Evolutionary conservation across 768 basidiomycete species (phyloP), one percentile per base, ranked within the genome.

Genomic region (Leccinum imitatum): DNA sequence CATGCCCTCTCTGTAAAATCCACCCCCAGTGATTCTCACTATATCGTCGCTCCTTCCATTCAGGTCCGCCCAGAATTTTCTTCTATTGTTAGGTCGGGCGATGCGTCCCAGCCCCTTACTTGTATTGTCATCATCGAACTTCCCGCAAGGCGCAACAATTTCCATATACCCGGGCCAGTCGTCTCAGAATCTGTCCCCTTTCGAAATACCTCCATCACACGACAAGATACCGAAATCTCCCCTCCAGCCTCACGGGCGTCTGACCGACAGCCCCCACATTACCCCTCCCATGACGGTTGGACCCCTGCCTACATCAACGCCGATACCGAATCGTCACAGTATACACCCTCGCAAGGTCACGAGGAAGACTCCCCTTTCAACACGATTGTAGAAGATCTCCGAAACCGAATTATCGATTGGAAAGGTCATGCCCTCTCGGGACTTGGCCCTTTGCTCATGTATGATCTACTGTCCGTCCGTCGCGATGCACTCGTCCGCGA

Each of bases 71-170:
- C 96, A 6, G 97, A 99, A 76, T 95, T 93, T 71, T 81, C 90
- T 0, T 87, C 87, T 19, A 81, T 98, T 35, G 83, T 90, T 11
- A 84, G 93, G 57, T 84, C 84, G 47, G 79, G 71, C 59, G 85
- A 89, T 63, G 65, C 81, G 35, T 91, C 84, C 65, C 93, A 96
- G 73, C 90, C 92, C 1, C 77, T 98, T 63, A 97, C 96, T 10
- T 98, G 95, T 71, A 90, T 98, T 69, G 88, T 99, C 62, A 81
- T 95, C 60, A 87, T 99, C 66, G 94, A 97, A 76, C 84, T 98
- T 2, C 92, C 96, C 2, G 87, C 87, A 25, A 89, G 91, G 66
- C 84, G 91, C 21, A 75, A 73, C 6, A 68, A 75, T 0, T 71
- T 76, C 11, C 79, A 77, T 58, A 78, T 85, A 46, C 86, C 87